Base-by-base conservation (phyloP, 352 stramenopile genomes). In the Pythium apleroticum region DNA sequence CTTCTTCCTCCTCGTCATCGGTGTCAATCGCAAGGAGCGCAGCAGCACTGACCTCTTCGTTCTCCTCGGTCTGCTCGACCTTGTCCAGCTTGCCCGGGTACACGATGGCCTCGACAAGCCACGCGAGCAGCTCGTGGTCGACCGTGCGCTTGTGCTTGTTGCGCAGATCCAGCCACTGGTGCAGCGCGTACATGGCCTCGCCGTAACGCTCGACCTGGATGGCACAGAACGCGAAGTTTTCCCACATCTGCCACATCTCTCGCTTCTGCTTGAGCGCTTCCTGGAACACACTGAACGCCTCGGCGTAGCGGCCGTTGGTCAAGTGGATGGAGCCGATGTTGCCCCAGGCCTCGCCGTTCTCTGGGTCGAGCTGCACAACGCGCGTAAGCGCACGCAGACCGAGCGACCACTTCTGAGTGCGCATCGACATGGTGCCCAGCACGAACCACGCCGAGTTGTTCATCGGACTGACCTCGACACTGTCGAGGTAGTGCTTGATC, bases 241-340 rank as follows among this genome's bases (percentile, higher is more conserved):
- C 92, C 90, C 90, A 97, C 84, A 97, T 97, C 52, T 95, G 82
- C 89, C 89, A 97, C 85, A 96, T 96, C 60, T 88, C 69, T 28
- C 88, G 86, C 72, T 95, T 95, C 56, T 97, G 88, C 74, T 97
- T 97, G 33, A 97, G 76, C 39, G 84, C 89, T 45, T 97, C 84
- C 61, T 86, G 68, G 39, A 97, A 77, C 50, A 96, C 89, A 4
- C 84, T 78, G 39, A 95, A 90, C 11, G 90, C 91, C 65, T 93
- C 80, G 10, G 72, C 64, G 57, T 88, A 97, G 28, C 89, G 78
- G 22, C 84, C 75, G 45, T 90, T 82, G 45, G 76, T 81, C 67
- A 98, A 80, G 70, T 98, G 93, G 46, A 98, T 90, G 46, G 95
- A 97, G 48, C 93, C 95, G 24, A 99, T 80, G 77, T 99, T 99